Evolutionary conservation across 2,329 filamentous ascomycete genomes (phyloP), one percentile per base, ranked within the genome.

Genomic region (Fusarium neocosmosporiellum): DNA sequence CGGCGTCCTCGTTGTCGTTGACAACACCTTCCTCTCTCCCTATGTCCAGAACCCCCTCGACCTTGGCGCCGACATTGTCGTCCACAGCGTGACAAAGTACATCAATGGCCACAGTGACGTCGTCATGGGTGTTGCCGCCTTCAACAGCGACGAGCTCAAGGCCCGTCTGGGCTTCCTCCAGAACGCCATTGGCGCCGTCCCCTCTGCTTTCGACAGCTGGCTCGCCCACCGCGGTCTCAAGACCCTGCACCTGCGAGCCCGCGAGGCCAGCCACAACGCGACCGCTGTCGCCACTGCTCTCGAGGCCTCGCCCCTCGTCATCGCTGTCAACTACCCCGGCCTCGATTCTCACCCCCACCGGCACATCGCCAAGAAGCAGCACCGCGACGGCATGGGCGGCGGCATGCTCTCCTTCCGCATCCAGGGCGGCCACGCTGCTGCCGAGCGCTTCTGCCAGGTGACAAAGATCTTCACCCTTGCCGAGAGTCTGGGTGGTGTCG

Each of bases 361-460:
- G 77, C 87, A 88, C 72, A 94, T 99, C 77, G 94, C 96, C 22
- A 81, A 92, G 78, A 94, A 94, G 85, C 96, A 99, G 86, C 96
- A 99, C 86, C 93, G 96, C 75, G 89, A 97, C 77, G 96, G 93
- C 71, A 92, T 98, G 89, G 96, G 96, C 68, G 96, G 96, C 76
- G 96, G 96, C 70, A 99, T 99, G 96, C 90, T 99, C 48, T 96
- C 93, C 66, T 99, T 99, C 91, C 93, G 96, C 74, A 94, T 99
- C 82, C 90, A 90, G 74, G 96, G 96, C 65, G 96, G 96, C 37
- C 90, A 94, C 79, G 88, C 88, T 53, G 96, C 96, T 1, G 96
- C 96, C 16, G 93, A 97, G 84, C 89, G 91, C 60, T 99, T 99
- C 89, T 98, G 96, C 88, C 92, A 96, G 83, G 85, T 89, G 67